Base-by-base conservation (phyloP, 495 filamentous ascomycete species). In the Penicillium ucsense region DNA sequence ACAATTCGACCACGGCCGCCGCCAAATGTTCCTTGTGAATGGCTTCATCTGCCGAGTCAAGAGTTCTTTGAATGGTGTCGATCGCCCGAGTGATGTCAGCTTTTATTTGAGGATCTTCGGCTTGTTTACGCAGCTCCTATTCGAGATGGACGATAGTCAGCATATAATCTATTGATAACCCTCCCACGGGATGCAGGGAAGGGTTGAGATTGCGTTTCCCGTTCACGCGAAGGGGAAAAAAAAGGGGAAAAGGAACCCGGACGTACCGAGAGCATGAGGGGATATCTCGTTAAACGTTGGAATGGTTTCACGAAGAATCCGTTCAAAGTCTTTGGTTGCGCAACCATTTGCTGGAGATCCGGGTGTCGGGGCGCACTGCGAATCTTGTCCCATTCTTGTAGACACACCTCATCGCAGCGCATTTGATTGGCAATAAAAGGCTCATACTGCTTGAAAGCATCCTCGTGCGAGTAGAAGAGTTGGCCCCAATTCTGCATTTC, bases 221-320 rank as follows among this genome's bases (percentile, higher is more conserved):
- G 20, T 20, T 20, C 20, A 20, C 20, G 20, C 20, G 20, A 20
- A 20, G 20, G 20, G 20, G 20, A n/a, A n/a, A n/a, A n/a, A n/a
- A n/a, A 20, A 20, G 20, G 20, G 20, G 2, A 20, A 20, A 20
- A 20, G 20, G 20, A 20, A 20, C 20, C 20, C 1, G 20, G 20
- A 63, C 77, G 51, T 74, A 94, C 89, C 71, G 83, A 83, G 28
- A 98, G 75, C 38, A 98, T 76, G 8, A 97, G 70, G 11, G 94
- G 94, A 59, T 97, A 98, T 64, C 95, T 95, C 38, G 88, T 84
- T 44, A 98, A 72, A 45, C 92, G 81, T 66, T 98, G 92, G 72
- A 98, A 95, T 5, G 92, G 92, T 60, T 97, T 98, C 48, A 97
- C 74, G 7, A 97, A 78, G 63, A 97, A 98, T 4, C 88, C 87